A percentile compares a stretch with the other conserved stretches of the same genome.
Evolutionary conservation across 1,284 basidiomycete genomes (phyloP).

Genomic region (Heterobasidion parviporum): DNA sequence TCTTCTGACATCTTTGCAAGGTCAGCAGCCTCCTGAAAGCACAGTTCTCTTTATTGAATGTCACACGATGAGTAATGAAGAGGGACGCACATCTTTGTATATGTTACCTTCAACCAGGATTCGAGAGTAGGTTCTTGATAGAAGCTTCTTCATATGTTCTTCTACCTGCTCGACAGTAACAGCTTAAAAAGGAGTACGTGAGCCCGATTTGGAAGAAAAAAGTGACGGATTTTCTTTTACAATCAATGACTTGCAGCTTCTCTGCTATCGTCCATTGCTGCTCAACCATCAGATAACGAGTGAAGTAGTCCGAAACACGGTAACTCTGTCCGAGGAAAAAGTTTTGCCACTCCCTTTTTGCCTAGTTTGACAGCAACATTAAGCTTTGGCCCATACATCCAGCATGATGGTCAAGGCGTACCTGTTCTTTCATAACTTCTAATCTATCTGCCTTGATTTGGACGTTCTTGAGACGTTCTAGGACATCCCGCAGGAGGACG

Average conservation of each 20-base stretch:
- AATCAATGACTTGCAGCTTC: conserved; percentile 68
- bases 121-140: conserved; percentile 66
- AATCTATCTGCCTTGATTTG: conserved; percentile 70
- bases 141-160: conserved; percentile 53
- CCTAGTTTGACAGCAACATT: conserved; percentile 23
- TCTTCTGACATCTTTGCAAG: conserved; percentile 71
- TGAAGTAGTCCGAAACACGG: conserved; percentile 74
- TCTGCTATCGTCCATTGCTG: conserved; percentile 78
- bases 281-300: conserved; percentile 63
- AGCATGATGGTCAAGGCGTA: conserved; percentile 17
- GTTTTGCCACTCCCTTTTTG: conserved; percentile 73
- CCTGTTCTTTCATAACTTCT: conserved; percentile 81
- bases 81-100: conserved; percentile 56
- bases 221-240: conserved; percentile 36
- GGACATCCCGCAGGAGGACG: conserved; percentile 68
- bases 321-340: conserved; percentile 85
- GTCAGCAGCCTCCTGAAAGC: conserved; percentile 61
- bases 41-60: conserved; percentile 1
- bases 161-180: conserved; percentile 71
- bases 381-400: neutral
- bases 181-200: conserved; percentile 28
- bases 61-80: neutral
- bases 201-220: neutral
- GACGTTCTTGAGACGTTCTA: conserved; percentile 67
- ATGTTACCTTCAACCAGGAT: conserved; percentile 86